Evolutionary conservation across 2,329 filamentous ascomycete species (phyloP), one percentile per base, ranked within the genome.

Genomic region (Paecilomyces sp.): DNA sequence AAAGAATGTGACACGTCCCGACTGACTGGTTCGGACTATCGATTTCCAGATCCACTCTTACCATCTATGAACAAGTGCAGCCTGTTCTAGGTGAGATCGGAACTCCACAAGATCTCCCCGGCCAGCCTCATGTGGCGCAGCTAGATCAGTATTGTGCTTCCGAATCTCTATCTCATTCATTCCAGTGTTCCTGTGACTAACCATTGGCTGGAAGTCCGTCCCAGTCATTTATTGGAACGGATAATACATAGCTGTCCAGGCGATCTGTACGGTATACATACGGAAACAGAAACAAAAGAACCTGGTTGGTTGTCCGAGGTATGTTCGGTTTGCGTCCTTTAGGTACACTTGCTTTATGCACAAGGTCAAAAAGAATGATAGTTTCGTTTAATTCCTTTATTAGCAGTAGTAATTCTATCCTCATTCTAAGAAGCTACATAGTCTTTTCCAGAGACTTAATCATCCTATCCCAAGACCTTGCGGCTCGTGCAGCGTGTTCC

Each of bases 121-220:
- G 22, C 5, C 2, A 15, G 51, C 22, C 8, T 12, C 22, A 53
- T 13, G 12, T 53, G 22, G 22, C 22, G 15, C 13, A 47, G 36
- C 18, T 12, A 3, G 51, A 30, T 22, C 9, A 3, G 8, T 15
- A 25, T 30, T 25, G 9, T 24, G 1, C 8, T 15, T 25, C 6
- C 7, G 8, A 33, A 33, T 33, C 12, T 33, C 12, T 30, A 53
- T 53, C 51, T 53, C 51, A 67, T 90, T 47, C 41, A 47, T 9
- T 47, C 41, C 41, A 6, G 41, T 3, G 7, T 47, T 22, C 4
- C 18, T 22, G 41, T 9, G n/a, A 9, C n/a, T 7, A 28, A 28
- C 25, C 25, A 28, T 28, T 28, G 25, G 25, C 25, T 28, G 25
- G 6, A 28, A 28, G 3, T 28, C 6, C 25, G 3, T 28, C 1